phyloP scores from a whole-genome alignment of 768 basidiomycete species.

The Agrocybe chaxingu region DNA sequence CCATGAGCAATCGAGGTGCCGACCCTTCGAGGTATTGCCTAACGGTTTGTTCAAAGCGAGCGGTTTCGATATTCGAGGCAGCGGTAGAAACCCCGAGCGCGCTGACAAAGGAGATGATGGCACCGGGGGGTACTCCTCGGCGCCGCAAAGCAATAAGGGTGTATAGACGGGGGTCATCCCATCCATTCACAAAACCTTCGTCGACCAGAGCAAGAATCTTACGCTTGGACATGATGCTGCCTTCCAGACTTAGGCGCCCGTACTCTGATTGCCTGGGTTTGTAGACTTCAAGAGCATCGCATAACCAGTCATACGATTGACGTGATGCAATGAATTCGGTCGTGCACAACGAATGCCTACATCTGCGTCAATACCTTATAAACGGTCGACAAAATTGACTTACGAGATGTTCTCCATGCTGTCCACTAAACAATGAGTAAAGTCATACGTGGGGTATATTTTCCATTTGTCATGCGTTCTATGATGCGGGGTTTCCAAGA shows the following conservation, averaged over 20 bases:
- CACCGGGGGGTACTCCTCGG: constrained; percentile 95
- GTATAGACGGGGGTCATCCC: constrained; percentile 98
- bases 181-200: constrained; percentile 79
- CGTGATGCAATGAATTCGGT: constrained; percentile 94
- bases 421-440: constrained; percentile 97
- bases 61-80: constrained; percentile 77
- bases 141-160: constrained; percentile 94
- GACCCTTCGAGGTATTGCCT: constrained; percentile 87
- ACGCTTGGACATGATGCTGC: constrained; percentile 95
- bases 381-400: constrained; percentile 29
- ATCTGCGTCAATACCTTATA: too few relatives aligned
- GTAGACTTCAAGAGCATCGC: constrained; percentile 96
- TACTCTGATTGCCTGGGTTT: constrained; percentile 97
- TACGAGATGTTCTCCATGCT: constrained; percentile 99
- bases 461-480: constrained; percentile 92
- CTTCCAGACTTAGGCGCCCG: constrained; percentile 88
- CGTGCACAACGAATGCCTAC: constrained; percentile 94
- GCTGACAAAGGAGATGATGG: constrained; percentile 90
- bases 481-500: constrained; percentile 88
- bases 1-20: constrained; percentile 88
- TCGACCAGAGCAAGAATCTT: constrained; percentile 90
- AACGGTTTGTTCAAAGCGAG: constrained; percentile 87
- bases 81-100: constrained; percentile 91
- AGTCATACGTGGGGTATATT: constrained; percentile 98
- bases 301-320: constrained; percentile 98